Evolutionary conservation across 106 monocot species (phyloP).

Genomic region (Dendrobium nobile): DNA sequence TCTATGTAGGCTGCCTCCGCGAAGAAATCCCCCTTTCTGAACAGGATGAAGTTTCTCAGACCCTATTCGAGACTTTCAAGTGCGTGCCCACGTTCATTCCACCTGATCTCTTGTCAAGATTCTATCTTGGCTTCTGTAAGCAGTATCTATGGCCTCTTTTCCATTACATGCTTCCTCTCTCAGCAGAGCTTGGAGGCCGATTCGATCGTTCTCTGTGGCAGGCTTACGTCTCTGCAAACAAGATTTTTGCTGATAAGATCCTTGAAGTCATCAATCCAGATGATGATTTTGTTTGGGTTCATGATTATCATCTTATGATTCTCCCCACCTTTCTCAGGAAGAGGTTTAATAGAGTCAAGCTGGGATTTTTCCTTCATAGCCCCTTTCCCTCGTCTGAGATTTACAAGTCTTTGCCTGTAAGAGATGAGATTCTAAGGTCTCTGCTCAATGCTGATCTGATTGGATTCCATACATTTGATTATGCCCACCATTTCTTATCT

Average conservation of each 20-base stretch:
- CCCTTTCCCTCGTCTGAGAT: conserved; percentile 60
- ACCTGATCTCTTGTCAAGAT: conserved; percentile 25
- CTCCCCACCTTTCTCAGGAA: conserved; percentile 51
- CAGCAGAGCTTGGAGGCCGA: conserved; percentile 31
- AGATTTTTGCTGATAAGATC: conserved; percentile 48
- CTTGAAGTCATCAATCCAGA: conserved; percentile 52
- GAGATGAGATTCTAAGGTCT: conserved; percentile 40
- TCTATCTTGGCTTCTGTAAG: conserved; percentile 60
- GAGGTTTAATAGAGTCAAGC: conserved; percentile 42
- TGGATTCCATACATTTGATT: conserved; percentile 63
- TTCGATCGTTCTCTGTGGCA: conserved; percentile 55
- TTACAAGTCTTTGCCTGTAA: conserved; percentile 37
- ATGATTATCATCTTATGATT: conserved; percentile 56
- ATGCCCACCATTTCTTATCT: conserved; percentile 54
- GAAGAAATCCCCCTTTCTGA: conserved; percentile 29
- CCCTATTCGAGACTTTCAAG: conserved; percentile 32
- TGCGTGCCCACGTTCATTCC: conserved; percentile 43
- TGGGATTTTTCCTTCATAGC: conserved; percentile 55
- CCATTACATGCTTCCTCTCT: conserved; percentile 47
- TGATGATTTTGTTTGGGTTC: conserved; percentile 56
- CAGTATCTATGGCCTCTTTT: conserved; percentile 49
- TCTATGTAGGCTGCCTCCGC: conserved; percentile 43
- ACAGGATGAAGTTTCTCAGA: conserved; percentile 35
- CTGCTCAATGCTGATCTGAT: conserved; percentile 45
- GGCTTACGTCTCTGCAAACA: conserved; percentile 55